Evolutionary conservation across 192 early-diverging fungal species (phyloP), one percentile per base, ranked within the genome.

Genomic region (Podila horticola): DNA sequence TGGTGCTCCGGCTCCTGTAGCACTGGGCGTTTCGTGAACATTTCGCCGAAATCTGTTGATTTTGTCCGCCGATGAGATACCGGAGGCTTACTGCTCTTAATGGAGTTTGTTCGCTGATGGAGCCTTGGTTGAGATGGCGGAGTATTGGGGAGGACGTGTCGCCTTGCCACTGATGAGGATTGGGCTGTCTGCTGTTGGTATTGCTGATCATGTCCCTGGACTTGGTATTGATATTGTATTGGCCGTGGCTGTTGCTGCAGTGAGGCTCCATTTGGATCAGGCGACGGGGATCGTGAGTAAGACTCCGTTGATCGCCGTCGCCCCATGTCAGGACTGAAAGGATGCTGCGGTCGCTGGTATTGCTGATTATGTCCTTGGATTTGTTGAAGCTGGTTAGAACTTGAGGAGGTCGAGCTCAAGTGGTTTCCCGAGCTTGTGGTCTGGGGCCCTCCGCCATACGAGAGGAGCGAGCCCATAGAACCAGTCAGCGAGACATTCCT

Each of bases 31-130:
- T 64, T 79, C 10, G 58, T 66, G 22, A 67, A 58, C 52, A 58
- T 71, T 5, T 79, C 76, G 28, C 69, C 70, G 63, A 49, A 72
- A 26, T 79, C 76, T 57, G 61, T 68, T 3, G 76, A 79, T 55
- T 79, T 79, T 79, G 76, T 79, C 59, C 76, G 65, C 19, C 76
- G 64, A 72, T 79, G 76, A n/a, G 62, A 65, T 10, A 65, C 70
- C 2, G 67, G 20, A 26, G 52, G 60, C 57, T 48, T 63, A 10
- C 51, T 58, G 62, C 66, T 30, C 48, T 68, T 79, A 41, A 72
- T 79, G 19, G 76, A 79, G 41, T 79, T 69, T 68, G 76, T 72
- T 22, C 70, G 50, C 22, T 72, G 76, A 6, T 79, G 70, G 1
- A 66, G 36, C 34, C 62, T 55, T 36, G 52, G n/a, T 22, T 26